Evolutionary conservation across 2,329 filamentous ascomycete genomes (phyloP).

Genomic region (Trichothecium sympodiale): DNA sequence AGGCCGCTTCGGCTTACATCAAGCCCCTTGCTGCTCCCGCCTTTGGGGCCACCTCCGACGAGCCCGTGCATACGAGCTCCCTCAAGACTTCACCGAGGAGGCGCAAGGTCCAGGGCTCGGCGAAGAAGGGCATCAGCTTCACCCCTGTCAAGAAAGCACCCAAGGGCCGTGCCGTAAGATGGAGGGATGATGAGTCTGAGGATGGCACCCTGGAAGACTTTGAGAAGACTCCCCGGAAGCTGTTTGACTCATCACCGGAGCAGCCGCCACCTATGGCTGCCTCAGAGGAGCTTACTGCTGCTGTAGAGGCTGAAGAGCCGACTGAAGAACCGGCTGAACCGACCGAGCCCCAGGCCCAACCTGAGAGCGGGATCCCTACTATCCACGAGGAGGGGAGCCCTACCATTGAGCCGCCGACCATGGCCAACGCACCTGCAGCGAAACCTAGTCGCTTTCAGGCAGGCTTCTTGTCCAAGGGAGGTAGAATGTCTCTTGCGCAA

Average conservation of each 20-base stretch:
- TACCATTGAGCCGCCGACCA: slow-evolving; percentile 44
- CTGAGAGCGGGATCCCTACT: slow-evolving; percentile 8
- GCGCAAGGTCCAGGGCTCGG: slow-evolving; percentile 50
- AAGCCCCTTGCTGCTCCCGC: slow-evolving; percentile 34
- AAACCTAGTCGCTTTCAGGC: slow-evolving; percentile 76
- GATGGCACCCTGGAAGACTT: slow-evolving; percentile 82
- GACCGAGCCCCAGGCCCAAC: slow-evolving; percentile 3
- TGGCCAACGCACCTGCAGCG: slow-evolving; percentile 15
- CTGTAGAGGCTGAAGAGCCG: slow-evolving; percentile 18
- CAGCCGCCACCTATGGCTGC: slow-evolving; percentile 7
- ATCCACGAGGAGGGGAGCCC: slow-evolving; percentile 41
- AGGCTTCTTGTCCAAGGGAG: slow-evolving; percentile 62
- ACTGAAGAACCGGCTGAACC: slow-evolving; percentile 1
- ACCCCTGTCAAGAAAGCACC: slow-evolving; percentile 69
- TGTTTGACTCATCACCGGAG: slow-evolving; percentile 40
- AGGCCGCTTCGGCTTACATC: slow-evolving; percentile 25
- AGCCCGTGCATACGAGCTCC: slow-evolving; percentile 32
- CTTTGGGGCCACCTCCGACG: slow-evolving; percentile 21
- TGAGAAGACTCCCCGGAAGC: slow-evolving; percentile 74
- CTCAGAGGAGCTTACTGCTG: slow-evolving; percentile 10
- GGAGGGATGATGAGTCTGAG: slow-evolving; percentile 81
- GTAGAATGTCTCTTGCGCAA: slow-evolving; percentile 24
- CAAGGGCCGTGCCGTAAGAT: slow-evolving; percentile 69
- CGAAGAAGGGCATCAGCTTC: slow-evolving; percentile 64
- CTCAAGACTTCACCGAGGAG: slow-evolving; percentile 71